A percentile compares a stretch with the other conserved stretches of the same genome.
phyloP scores from a whole-genome alignment of 2,329 filamentous ascomycete genomes.

The Phialocephala subalpina region DNA sequence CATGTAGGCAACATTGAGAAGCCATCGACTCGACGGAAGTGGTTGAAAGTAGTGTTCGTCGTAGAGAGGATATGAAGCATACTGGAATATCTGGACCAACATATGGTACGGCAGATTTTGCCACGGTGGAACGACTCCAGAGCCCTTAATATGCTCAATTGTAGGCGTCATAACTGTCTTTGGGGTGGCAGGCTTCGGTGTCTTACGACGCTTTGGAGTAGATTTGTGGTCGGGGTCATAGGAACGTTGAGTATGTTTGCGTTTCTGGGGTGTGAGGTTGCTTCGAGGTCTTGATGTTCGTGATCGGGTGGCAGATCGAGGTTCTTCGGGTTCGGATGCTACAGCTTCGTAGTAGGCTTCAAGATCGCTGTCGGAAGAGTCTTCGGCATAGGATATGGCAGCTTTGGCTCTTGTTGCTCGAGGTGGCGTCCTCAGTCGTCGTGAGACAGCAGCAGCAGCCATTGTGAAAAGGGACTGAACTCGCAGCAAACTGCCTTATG shows the following conservation, averaged over 20 bases:
- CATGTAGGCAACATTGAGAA: conserved; percentile 67
- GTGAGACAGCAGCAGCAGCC: conserved; percentile 18
- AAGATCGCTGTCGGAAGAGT: conserved; percentile 28
- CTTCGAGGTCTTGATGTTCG: conserved; percentile 15
- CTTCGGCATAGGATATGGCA: conserved; percentile 40
- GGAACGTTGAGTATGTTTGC: conserved; percentile 5
- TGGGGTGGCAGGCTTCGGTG: conserved; percentile 17
- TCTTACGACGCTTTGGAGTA: conserved; percentile 33
- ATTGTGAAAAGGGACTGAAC: conserved; percentile 10
- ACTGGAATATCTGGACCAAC: conserved; percentile 73
- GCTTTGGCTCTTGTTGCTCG: conserved; percentile 37
- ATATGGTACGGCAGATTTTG: conserved; percentile 72
- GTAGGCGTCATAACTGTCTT: conserved; percentile 14
- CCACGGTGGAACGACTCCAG: conserved; percentile 61
- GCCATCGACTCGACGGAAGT: conserved; percentile 62
- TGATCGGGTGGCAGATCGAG: conserved; percentile 14
- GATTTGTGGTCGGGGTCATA: conserved; percentile 12
- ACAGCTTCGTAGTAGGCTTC: conserved; percentile 19
- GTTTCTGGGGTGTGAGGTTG: conserved; percentile 2
- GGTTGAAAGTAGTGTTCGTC: conserved; percentile 54
- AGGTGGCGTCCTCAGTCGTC: conserved; percentile 23
- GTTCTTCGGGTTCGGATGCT: conserved; percentile 20
- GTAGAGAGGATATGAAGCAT: conserved; percentile 67
- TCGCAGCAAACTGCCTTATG: background rate
- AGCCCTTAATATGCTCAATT: conserved; percentile 16